Base-by-base conservation (phyloP, 176 grass and related monocot genomes). In the Oryza australiensis region DNA sequence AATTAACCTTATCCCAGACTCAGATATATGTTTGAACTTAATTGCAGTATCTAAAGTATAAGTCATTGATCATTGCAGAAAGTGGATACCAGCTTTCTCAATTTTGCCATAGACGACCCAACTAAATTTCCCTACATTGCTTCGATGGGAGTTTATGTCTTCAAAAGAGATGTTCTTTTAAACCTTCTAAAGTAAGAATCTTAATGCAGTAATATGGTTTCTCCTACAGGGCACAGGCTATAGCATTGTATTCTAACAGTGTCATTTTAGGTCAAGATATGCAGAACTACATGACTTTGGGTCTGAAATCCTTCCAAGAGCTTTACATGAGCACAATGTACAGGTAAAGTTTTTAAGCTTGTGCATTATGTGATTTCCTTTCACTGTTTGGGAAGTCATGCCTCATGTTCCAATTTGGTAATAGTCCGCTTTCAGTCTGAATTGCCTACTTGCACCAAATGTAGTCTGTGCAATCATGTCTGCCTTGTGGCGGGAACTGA, bases 111-210 rank as follows among this genome's bases (percentile, higher is more conserved):
- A 24, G 82, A 68, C 5, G 82, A 84, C 2, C 62, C 87, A 26
- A 34, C 43, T 20, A 82, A 88, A 80, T 79, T 92, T 15, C 89
- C 93, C 11, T 94, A 94, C 63, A 92, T 94, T 59, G 93, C 90
- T 29, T 94, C 93, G 0, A 94, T 88, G 93, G 93, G 89, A 77
- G 93, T 94, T 23, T 94, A 94, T 74, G 84, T 92, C 48, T 94
- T 94, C 59, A 94, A 86, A 81, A 84, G 85, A 83, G 87, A 94
- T 30, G 84, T 87, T 55, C 81, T 94, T 16, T 46, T 92, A 15
- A 86, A 90, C 62, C 93, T 94, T 77, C 89, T 94, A 11, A 92
- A 72, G 93, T 92, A 92, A 80, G 72, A 75, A 15, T 43, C 7
- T 60, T 6, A 9, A 45, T 42, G 32, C n/a, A 35, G 37, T 22